phyloP scores from a whole-genome alignment of 805 yeast genomes.

The Lachancea kluyveri region DNA sequence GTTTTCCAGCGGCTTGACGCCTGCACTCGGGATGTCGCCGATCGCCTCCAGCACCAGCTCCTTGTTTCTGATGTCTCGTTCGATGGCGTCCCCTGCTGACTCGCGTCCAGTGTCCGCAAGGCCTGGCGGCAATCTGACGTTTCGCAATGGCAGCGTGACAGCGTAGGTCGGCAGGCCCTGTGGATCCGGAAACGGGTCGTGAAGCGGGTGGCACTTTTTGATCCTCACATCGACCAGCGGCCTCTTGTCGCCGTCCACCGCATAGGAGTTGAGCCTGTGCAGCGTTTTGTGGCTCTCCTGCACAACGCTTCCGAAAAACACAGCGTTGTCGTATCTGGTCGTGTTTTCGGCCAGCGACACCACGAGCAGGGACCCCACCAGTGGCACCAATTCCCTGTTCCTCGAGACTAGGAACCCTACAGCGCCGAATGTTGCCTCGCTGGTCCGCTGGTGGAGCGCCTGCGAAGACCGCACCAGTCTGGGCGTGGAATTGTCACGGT shows the following conservation, averaged over 20 bases:
- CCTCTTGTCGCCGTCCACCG: conserved; percentile 34
- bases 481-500: conserved; percentile 33
- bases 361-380: conserved; percentile 21
- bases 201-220: conserved; percentile 41
- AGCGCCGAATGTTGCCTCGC: conserved; percentile 3
- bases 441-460: not conserved
- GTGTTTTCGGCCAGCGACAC: conserved; percentile 10
- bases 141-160: conserved; percentile 34
- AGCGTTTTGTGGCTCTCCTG: conserved; percentile 45
- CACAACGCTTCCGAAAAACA: conserved; percentile 42
- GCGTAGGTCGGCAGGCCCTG: conserved; percentile 19
- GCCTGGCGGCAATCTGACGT: conserved; percentile 29
- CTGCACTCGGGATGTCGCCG: conserved; percentile 57
- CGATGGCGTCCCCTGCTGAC: conserved; percentile 22
- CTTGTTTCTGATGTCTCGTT: conserved; percentile 30
- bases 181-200: conserved; percentile 47
- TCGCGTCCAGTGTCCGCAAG: conserved; percentile 17
- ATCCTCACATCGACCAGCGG: conserved; percentile 48
- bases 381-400: conserved; percentile 20
- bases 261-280: conserved; percentile 36
- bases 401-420: conserved; percentile 14
- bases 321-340: conserved; percentile 9
- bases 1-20: conserved; percentile 53
- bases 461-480: conserved; percentile 10
- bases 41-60: conserved; percentile 58